Conservation (phyloP, 352 stramenopile genomes). For the Pythium aphanidermatum region DNA sequence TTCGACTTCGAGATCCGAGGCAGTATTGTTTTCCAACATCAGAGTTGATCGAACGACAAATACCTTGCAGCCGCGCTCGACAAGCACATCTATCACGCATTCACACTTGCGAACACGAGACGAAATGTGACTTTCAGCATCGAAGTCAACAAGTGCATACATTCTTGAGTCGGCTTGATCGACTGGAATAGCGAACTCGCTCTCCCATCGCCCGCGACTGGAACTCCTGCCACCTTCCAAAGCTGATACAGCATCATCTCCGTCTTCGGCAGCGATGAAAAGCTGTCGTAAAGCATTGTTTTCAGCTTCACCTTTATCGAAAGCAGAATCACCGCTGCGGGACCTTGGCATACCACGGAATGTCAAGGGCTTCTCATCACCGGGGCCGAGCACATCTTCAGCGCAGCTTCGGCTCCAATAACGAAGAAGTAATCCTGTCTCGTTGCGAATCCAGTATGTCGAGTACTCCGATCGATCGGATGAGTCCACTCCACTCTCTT, state of each 20-base stretch:
- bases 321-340: slow-evolving; percentile 8
- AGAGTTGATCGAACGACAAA: slow-evolving; percentile 81
- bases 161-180: slow-evolving; percentile 81
- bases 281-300: slow-evolving; percentile 34
- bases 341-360: slow-evolving; percentile 21
- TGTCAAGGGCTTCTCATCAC: slow-evolving; percentile 56
- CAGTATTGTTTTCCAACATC: slow-evolving; percentile 79
- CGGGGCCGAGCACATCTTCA: slow-evolving; percentile 41
- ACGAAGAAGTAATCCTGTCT: slow-evolving; percentile 68
- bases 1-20: slow-evolving; percentile 80
- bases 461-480: slow-evolving; percentile 78
- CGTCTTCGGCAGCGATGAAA: slow-evolving; percentile 67
- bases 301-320: slow-evolving; percentile 16
- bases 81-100: slow-evolving; percentile 79
- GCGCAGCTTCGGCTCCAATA: slow-evolving; percentile 67
- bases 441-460: slow-evolving; percentile 84
- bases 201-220: slow-evolving; percentile 50
- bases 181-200: slow-evolving; percentile 68
- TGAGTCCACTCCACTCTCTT: slow-evolving; percentile 49
- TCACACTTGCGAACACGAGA: slow-evolving; percentile 67
- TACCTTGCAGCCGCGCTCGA: slow-evolving; percentile 84
- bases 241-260: slow-evolving; percentile 11
- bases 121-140: slow-evolving; percentile 38
- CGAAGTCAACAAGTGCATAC: slow-evolving; percentile 68
- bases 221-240: slow-evolving; percentile 9